Base-by-base conservation (phyloP, 2,329 filamentous ascomycete genomes). In the Zymoseptoria tritici region DNA sequence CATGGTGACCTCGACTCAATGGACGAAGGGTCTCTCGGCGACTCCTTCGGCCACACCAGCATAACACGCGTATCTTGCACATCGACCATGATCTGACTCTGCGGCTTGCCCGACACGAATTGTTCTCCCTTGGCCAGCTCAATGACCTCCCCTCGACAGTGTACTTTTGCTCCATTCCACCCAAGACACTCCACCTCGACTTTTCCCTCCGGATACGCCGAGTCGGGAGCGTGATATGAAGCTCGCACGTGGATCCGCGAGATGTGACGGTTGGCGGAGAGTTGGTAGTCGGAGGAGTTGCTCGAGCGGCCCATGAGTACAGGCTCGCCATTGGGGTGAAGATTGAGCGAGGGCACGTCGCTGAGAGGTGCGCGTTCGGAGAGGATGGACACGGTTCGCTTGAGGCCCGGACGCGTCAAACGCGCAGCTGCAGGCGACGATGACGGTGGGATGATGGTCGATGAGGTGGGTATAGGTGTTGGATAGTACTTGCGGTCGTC, bases 131-230 rank as follows among this genome's bases (percentile, higher is more conserved):
- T 97, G 64, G 80, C 82, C 69, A 99, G 77, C 66, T 96, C 90
- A 80, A 90, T 93, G 2, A 90, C 88, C 66, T 87, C 86, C 59
- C 91, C 91, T 75, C 93, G 88, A 78, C 91, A 97, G 77, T 96
- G 91, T 67, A 99, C 78, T 78, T 91, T 96, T 66, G 94, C 81
- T 16, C 94, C 94, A 74, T 99, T 99, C 93, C 93, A 97, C 21
- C 94, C 94, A 70, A 89, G 84, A 79, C 94, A 99, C 70, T 90
- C 82, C 68, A 99, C 88, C 75, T 96, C 90, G 53, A 99, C 84
- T 74, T 85, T 87, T 73, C 89, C 90, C 63, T 85, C 81, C 67
- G 90, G 85, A 68, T 90, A 82, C 4, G 83, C 83, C 58, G 83
- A 81, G 20, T 81, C 77, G 11, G 90, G 85, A 21, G 88, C 82